A percentile compares a stretch with the other conserved stretches of the same genome.
Conservation (phyloP, 164 flowering plant genomes). For the Nymphaea thermarum region DNA sequence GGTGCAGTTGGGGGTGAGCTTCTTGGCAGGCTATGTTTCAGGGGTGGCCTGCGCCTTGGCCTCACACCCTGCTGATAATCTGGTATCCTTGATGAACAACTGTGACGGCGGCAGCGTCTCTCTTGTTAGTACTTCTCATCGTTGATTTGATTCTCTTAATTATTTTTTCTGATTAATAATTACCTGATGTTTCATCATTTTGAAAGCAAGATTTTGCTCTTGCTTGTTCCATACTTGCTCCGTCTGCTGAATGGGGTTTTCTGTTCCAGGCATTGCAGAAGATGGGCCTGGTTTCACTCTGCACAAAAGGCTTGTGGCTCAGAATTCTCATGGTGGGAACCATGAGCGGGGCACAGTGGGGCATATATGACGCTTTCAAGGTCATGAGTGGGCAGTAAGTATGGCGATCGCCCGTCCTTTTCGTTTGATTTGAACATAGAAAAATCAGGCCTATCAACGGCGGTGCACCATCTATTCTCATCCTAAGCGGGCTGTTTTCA, state of each 20-base stretch:
- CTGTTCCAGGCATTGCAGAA: not conserved
- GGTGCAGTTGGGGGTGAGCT: constrained; percentile 75
- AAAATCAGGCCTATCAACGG: too few species aligned
- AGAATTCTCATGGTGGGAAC: constrained; percentile 1
- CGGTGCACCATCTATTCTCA: too few species aligned
- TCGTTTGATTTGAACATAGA: not conserved
- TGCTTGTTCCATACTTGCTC: too few species aligned
- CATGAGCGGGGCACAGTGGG: constrained; percentile 1
- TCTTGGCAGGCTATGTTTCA: constrained; percentile 81
- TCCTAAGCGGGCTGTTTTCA: too few species aligned
- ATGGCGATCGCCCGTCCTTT: not conserved
- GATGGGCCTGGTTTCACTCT: not conserved
- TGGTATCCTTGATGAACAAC: constrained; percentile 82
- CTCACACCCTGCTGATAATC: constrained; percentile 89
- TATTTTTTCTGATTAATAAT: not conserved
- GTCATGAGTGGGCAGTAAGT: constrained; percentile 1
- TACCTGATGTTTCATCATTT: not conserved
- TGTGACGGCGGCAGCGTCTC: constrained; percentile 84
- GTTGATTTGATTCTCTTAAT: not conserved
- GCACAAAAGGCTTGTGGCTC: not conserved
- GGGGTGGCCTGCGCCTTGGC: constrained; percentile 81
- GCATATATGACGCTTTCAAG: not conserved
- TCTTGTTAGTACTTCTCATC: constrained; percentile 39
- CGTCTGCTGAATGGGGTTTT: not conserved
- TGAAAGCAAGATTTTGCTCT: too few species aligned